Base-by-base conservation (phyloP, 805 yeast genomes). In the Nakazawaea holstii region DNA sequence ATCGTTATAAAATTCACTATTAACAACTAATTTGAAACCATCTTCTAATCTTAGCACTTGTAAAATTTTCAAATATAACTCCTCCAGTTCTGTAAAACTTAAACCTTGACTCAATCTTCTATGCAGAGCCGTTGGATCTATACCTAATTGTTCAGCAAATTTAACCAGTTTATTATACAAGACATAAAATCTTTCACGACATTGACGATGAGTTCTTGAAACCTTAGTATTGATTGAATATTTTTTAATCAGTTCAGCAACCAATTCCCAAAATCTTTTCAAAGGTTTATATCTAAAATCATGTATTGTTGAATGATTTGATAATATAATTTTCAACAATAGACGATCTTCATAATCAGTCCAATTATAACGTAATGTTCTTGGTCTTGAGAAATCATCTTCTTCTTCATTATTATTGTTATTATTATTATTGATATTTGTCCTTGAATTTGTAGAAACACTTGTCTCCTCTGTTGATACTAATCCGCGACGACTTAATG, bases 251-350 rank as follows among this genome's bases (percentile, higher is more conserved):
- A 35, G 41, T 3, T 35, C 37, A 13, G 46, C 37, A 4, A 43
- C 43, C 13, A 49, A 32, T 33, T 49, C 52, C 52, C 52, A 49
- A 46, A 49, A 49, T 35, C 37, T 46, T 30, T 46, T 46, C 39
- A 47, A 42, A 17, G 46, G 49, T 27, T 47, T 42, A 24, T 27
- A 20, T 17, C 35, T 24, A n/a, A 47, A 41, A 15, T 46, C 45
- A 15, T 40, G 27, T 15, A 47, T 40, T 7, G 35, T 38, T n/a
- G 39, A 15, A 24, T 47, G 49, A 15, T 42, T 37, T 11, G 49
- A 41, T 9, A 47, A 17, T 7, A 47, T 39, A 7, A 42, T 42
- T 27, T 39, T 47, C 26, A 47, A 35, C 24, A 47, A 37, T 35
- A 47, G 28, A 14, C 46, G 43, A 24, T 47, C 49, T 24, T 47